These are phyloP conservation scores for Calophaca sinica DNA, from an alignment of 306 rosid species.

Conservation along the genomic window DNA sequence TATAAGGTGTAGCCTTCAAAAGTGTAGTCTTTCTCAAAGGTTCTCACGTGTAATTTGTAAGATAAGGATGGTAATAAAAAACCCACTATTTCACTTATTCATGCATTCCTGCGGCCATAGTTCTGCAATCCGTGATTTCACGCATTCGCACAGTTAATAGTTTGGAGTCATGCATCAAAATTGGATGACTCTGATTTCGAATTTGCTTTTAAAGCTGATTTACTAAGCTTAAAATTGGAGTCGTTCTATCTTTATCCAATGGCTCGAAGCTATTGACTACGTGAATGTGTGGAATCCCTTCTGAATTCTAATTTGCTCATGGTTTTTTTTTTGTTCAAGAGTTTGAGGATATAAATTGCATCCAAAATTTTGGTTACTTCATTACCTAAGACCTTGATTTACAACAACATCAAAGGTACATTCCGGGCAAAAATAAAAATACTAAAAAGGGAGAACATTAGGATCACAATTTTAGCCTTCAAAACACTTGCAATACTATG, in stretches of 20 bases:
- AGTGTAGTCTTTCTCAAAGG: conserved; percentile 56
- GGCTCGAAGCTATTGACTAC: too few relatives aligned
- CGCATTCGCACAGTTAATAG: too few relatives aligned
- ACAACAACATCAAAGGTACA: conserved; percentile 52
- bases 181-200: too few relatives aligned
- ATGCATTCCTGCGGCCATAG: conserved; percentile 14
- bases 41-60: conserved; percentile 54
- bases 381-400: conserved; percentile 51
- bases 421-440: not conserved
- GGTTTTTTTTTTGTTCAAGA: too few relatives aligned
- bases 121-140: too few relatives aligned
- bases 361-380: conserved; percentile 54
- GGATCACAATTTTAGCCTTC: conserved; percentile 51
- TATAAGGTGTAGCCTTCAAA: conserved; percentile 42
- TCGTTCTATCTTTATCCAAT: too few relatives aligned
- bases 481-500: conserved; percentile 51
- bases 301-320: too few relatives aligned
- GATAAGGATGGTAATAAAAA: conserved; percentile 42
- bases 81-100: conserved; percentile 21
- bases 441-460: not conserved
- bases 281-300: too few relatives aligned
- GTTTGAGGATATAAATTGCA: not conserved
- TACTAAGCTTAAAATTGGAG: too few relatives aligned
- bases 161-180: too few relatives aligned
- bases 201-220: too few relatives aligned